Evolutionary conservation across 2,329 filamentous ascomycete genomes (phyloP).

Genomic region (Chalara sp.): DNA sequence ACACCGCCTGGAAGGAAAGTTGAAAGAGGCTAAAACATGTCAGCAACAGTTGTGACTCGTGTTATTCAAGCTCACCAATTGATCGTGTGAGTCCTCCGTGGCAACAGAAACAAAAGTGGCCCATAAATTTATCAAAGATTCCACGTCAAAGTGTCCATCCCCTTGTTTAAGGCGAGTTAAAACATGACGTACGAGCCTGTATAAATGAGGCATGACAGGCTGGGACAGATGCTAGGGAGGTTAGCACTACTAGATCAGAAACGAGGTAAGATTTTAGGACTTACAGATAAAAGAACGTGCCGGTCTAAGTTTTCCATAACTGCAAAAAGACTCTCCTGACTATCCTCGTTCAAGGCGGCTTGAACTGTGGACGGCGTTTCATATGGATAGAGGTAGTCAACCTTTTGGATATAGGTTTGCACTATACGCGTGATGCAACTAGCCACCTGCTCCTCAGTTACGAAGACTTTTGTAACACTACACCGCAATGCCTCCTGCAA

Average conservation of each 20-base stretch:
- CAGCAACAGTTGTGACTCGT: slow-evolving; percentile 36
- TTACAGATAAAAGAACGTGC: slow-evolving; percentile 17
- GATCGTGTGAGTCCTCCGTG: slow-evolving; percentile 16
- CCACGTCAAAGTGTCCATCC: slow-evolving; percentile 2
- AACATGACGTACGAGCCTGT: slow-evolving; percentile 5
- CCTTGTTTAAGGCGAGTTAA: slow-evolving; percentile 3
- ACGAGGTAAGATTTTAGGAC: not conserved
- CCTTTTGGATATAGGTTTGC: slow-evolving; percentile 12
- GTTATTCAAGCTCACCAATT: slow-evolving; percentile 12
- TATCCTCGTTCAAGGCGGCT: slow-evolving; percentile 12
- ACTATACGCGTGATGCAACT: not conserved
- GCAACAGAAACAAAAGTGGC: slow-evolving; percentile 13
- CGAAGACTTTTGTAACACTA: not conserved
- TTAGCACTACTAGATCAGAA: slow-evolving; percentile 7
- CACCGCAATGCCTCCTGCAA: not conserved
- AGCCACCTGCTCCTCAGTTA: not conserved
- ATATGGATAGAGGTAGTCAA: slow-evolving; percentile 11
- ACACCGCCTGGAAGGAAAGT: slow-evolving; percentile 13
- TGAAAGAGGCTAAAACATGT: slow-evolving; percentile 27
- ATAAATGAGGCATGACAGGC: slow-evolving; percentile 10
- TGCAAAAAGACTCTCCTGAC: slow-evolving; percentile 19
- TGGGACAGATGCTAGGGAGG: slow-evolving; percentile 15
- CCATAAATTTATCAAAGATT: slow-evolving; percentile 12
- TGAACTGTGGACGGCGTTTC: not conserved
- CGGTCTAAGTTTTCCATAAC: slow-evolving; percentile 7